Evolutionary conservation across 2,329 filamentous ascomycete species (phyloP), one percentile per base, ranked within the genome.

Genomic region (Hypocrella siamensis): DNA sequence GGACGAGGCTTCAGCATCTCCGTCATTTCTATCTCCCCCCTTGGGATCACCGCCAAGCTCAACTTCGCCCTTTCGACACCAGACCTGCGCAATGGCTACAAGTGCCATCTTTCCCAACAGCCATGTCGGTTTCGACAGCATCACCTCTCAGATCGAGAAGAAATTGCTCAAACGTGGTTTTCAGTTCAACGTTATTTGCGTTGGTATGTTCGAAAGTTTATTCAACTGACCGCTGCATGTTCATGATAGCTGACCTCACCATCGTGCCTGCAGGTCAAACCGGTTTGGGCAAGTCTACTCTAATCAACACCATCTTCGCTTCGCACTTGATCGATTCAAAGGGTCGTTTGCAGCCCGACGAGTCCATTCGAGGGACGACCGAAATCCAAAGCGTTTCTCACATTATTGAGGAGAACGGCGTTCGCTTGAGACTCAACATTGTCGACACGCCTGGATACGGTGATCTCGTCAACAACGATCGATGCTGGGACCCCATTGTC

Each of bases 241-340:
- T 27, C 19, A 29, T n/a, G 19, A 26, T 26, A 25, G 31, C 38
- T 44, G 37, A 42, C 38, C 32, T 17, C 30, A 10, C 10, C 26
- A 37, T 32, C 16, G 17, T 28, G 26, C 24, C 8, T 43, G 40
- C 54, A 96, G 90, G 90, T 53, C 90, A 98, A 67, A 98, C 90
- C 40, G 90, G 90, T 58, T 76, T 98, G 49, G 90, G 90, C 63
- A 98, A 98, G 69, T 96, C 88, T 35, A 98, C 90, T 40, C 66
- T 98, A 56, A 93, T 98, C 73, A 98, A 98, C 74, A 98, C 90
- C 62, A 94, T 98, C 69, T 98, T 98, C 64, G 90, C 90, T 46
- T 96, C 90, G 46, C 90, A 98, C 68, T 75, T 98, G 48, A 94
- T 98, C 62, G 88, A 98, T 61, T 93, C 85, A 55, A 98, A 98